phyloP scores from a whole-genome alignment of 2,329 filamentous ascomycete genomes.

The Penicillium janthinellum region DNA sequence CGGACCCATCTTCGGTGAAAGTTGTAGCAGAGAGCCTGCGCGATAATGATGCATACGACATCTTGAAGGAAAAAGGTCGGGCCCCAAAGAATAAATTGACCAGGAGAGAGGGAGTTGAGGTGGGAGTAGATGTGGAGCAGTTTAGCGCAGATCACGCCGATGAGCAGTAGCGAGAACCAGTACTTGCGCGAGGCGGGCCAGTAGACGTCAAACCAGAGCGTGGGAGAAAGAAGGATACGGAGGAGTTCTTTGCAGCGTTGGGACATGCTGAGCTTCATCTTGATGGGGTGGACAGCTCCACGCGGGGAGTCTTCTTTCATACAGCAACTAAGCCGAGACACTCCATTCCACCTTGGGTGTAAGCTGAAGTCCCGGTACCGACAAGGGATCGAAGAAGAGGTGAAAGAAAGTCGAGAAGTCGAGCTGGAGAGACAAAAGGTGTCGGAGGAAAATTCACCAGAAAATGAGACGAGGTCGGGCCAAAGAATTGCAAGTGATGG shows the following conservation, averaged over 20 bases:
- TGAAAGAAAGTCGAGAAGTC: neutral
- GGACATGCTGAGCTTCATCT: slow-evolving; percentile 11
- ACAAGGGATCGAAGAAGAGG: neutral
- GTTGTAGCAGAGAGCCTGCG: slow-evolving; percentile 14
- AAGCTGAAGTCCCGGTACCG: neutral
- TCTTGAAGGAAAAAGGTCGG: slow-evolving; percentile 30
- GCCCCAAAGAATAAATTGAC: slow-evolving; percentile 26
- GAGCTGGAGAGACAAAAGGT: neutral
- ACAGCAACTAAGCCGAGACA: neutral
- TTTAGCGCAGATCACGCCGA: slow-evolving; percentile 28
- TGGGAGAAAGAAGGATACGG: slow-evolving; percentile 16
- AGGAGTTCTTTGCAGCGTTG: slow-evolving; percentile 8
- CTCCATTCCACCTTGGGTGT: neutral
- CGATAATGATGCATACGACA: slow-evolving; percentile 19
- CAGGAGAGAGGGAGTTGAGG: slow-evolving; percentile 21
- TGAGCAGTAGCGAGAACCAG: slow-evolving; percentile 27
- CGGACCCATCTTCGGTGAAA: slow-evolving; percentile 18
- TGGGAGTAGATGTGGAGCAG: slow-evolving; percentile 31
- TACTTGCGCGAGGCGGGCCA: slow-evolving; percentile 24
- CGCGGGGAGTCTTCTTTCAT: neutral
- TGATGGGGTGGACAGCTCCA: neutral
- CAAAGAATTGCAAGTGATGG: neutral
- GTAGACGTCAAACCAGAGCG: slow-evolving; percentile 20
- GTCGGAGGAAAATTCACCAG: neutral
- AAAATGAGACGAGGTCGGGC: neutral